A percentile compares a stretch with the other conserved stretches of the same genome.
Evolutionary conservation across 2,329 filamentous ascomycete genomes (phyloP).

Genomic region (Pseudonectria buxi): DNA sequence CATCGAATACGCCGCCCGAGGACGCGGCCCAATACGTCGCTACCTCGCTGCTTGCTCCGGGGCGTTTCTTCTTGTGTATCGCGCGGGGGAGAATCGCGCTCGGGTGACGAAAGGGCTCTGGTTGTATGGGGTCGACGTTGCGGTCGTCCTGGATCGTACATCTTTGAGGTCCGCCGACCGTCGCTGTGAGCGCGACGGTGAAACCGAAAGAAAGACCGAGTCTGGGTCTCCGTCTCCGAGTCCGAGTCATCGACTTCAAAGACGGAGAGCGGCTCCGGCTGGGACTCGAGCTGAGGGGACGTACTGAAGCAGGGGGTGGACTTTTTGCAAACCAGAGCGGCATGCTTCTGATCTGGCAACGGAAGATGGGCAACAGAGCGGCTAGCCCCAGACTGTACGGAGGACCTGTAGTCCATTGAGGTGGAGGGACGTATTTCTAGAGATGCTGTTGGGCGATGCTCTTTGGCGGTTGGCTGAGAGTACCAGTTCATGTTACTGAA

Average conservation of each 20-base stretch:
- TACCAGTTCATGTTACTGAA: too few species aligned
- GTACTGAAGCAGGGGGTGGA: slow-evolving; percentile 21
- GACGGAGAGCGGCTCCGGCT: slow-evolving; percentile 31
- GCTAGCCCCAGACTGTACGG: slow-evolving; percentile 17
- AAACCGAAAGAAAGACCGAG: slow-evolving; percentile 38
- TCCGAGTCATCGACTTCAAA: slow-evolving; percentile 44
- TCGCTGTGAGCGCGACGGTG: slow-evolving; percentile 32
- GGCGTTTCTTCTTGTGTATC: slow-evolving; percentile 5
- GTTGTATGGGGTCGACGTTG: slow-evolving; percentile 10
- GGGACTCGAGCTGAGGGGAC: slow-evolving; percentile 18
- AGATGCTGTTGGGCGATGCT: slow-evolving; percentile 4
- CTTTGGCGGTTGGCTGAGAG: slow-evolving; percentile 1
- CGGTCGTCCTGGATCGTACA: background rate
- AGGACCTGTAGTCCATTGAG: slow-evolving; percentile 6
- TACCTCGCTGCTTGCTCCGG: slow-evolving; percentile 22
- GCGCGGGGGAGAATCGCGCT: slow-evolving; percentile 2
- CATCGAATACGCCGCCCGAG: slow-evolving; percentile 27
- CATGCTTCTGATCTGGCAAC: slow-evolving; percentile 9
- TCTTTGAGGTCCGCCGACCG: slow-evolving; percentile 14
- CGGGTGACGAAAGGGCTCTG: slow-evolving; percentile 18
- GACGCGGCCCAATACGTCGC: slow-evolving; percentile 32
- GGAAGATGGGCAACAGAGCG: slow-evolving; percentile 17
- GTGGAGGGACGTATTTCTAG: slow-evolving; percentile 8
- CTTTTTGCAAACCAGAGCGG: slow-evolving; percentile 18
- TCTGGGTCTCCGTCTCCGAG: slow-evolving; percentile 28